Conservation (phyloP, 257 asterid genomes). For the Plantago major region DNA sequence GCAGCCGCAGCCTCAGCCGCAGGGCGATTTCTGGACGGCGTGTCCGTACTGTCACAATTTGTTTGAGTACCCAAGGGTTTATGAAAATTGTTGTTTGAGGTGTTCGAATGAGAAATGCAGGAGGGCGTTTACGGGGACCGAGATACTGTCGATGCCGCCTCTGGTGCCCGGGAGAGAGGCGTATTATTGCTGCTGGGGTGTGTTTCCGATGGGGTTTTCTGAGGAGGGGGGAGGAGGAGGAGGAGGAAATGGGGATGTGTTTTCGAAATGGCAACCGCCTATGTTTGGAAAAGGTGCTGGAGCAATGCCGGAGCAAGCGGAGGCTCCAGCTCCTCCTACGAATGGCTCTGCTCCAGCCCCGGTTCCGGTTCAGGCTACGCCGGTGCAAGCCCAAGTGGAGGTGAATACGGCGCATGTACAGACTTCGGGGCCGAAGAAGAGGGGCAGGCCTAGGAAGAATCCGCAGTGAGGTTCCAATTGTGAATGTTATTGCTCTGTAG, state of each 20-base stretch:
- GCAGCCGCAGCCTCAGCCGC: too few species aligned
- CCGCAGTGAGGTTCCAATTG: slow-evolving; percentile 15
- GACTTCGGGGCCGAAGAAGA: slow-evolving; percentile 23
- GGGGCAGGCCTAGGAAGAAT: slow-evolving; percentile 74
- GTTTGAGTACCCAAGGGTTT: slow-evolving; percentile 62
- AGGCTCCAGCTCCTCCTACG: background rate
- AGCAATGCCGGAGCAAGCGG: slow-evolving; percentile 1
- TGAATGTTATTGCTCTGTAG: background rate
- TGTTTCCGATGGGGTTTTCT: slow-evolving; percentile 75
- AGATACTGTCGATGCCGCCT: slow-evolving; percentile 65
- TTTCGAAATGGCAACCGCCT: slow-evolving; percentile 83
- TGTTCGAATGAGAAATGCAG: slow-evolving; percentile 68
- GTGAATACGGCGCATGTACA: too few species aligned
- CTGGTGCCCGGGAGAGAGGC: slow-evolving; percentile 75
- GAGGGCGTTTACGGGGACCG: slow-evolving; percentile 71
- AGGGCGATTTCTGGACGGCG: slow-evolving; percentile 62
- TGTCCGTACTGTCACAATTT: slow-evolving; percentile 88
- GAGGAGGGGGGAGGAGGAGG: slow-evolving; percentile 29
- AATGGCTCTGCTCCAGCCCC: slow-evolving; percentile 13
- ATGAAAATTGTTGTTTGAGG: slow-evolving; percentile 70
- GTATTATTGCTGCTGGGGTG: slow-evolving; percentile 84
- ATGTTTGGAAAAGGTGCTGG: slow-evolving; percentile 31
- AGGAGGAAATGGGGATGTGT: slow-evolving; percentile 25
- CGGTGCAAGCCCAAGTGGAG: background rate
- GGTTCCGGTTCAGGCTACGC: background rate